Conservation (phyloP, 2,329 filamentous ascomycete species). For the Aspergillus amoenus region DNA sequence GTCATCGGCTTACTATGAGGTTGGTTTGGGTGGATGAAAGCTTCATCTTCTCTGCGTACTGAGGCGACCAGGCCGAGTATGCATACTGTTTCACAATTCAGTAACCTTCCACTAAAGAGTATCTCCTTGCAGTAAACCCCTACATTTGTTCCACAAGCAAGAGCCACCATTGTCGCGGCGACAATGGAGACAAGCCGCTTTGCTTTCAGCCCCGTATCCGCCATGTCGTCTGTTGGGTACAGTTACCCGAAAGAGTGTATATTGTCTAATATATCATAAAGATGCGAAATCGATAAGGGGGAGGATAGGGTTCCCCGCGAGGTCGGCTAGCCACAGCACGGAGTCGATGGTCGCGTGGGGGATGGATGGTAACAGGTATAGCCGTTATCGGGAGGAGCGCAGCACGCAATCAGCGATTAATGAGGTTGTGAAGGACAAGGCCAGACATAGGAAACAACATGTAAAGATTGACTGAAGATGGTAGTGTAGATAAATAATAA, state of each 20-base stretch:
- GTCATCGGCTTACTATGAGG: conserved; percentile 65
- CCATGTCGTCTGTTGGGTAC: conserved; percentile 22
- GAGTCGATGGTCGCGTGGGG: background rate
- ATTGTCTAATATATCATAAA: conserved; percentile 6
- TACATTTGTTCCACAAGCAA: conserved; percentile 93
- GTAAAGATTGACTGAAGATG: background rate
- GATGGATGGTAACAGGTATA: background rate
- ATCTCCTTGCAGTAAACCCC: conserved; percentile 13
- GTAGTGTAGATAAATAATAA: background rate
- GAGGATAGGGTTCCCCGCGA: background rate
- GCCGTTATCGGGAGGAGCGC: background rate
- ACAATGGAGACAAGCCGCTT: conserved; percentile 78
- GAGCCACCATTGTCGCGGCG: conserved; percentile 77
- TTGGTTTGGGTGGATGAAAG: conserved; percentile 93
- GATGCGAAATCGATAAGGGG: background rate
- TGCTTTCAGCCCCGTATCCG: conserved; percentile 29
- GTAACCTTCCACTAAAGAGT: conserved; percentile 1
- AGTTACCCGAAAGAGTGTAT: background rate
- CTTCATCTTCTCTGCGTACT: conserved; percentile 83
- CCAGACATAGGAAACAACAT: background rate
- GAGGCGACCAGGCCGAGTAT: conserved; percentile 96
- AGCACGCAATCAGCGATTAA: conserved; percentile 7
- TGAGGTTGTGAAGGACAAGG: background rate
- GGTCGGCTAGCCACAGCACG: background rate
- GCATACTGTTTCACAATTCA: conserved; percentile 68